A percentile compares a stretch with the other conserved stretches of the same genome.
phyloP scores from a whole-genome alignment of 2,329 filamentous ascomycete species.

The Trichocomaceae sp. region DNA sequence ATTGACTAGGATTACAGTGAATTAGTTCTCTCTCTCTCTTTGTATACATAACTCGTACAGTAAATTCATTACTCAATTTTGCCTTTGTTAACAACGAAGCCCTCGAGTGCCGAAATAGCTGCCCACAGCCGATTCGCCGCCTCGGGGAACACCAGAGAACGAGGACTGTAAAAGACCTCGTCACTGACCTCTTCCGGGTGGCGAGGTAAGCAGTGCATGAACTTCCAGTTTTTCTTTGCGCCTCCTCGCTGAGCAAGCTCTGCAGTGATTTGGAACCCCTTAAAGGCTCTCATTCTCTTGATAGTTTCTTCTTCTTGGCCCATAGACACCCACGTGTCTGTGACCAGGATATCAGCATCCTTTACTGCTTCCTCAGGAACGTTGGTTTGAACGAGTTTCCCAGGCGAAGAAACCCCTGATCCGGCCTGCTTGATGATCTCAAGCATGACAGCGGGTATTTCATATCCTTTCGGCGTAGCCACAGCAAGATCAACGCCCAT shows the following conservation, averaged over 20 bases:
- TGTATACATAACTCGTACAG: not conserved
- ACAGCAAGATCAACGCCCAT: conserved; percentile 80
- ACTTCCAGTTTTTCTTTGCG: conserved; percentile 85
- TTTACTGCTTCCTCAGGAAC: conserved; percentile 79
- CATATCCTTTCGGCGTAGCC: conserved; percentile 77
- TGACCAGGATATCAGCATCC: conserved; percentile 82
- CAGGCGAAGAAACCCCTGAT: conserved; percentile 51
- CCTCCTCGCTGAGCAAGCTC: conserved; percentile 77
- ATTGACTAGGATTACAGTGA: not conserved
- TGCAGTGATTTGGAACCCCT: conserved; percentile 84
- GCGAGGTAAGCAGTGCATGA: conserved; percentile 95
- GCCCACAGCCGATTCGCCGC: conserved; percentile 93
- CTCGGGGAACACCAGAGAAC: conserved; percentile 85
- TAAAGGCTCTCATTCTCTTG: conserved; percentile 72
- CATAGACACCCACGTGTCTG: conserved; percentile 98
- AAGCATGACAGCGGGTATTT: conserved; percentile 69
- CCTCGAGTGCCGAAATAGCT: conserved; percentile 77
- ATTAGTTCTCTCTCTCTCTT: not conserved
- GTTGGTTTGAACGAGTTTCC: conserved; percentile 66
- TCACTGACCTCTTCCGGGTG: conserved; percentile 90
- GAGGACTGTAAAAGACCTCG: conserved; percentile 83
- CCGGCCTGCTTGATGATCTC: conserved; percentile 62
- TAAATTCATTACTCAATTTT: conserved; percentile 46
- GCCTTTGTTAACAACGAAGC: conserved; percentile 91
- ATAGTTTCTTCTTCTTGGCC: conserved; percentile 82